A percentile compares a stretch with the other conserved stretches of the same genome.
These are phyloP conservation scores for Alternaria rosae DNA, from an alignment of 2,329 filamentous ascomycete species.

Conservation along the genomic window DNA sequence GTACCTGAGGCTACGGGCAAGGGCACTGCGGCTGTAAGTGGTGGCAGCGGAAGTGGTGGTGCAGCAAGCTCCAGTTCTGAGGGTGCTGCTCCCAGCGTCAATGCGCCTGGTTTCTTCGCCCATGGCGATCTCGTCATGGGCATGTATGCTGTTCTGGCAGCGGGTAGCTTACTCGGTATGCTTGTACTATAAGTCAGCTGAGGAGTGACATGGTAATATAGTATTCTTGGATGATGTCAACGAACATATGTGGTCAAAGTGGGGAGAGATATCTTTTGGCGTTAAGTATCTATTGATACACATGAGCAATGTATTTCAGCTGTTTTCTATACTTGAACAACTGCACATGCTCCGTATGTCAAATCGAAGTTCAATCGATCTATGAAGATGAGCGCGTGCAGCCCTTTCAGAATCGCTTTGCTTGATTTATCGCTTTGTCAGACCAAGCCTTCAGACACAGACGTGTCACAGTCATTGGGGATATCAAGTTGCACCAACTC, in stretches of 20 bases:
- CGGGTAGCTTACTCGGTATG: conserved; percentile 38
- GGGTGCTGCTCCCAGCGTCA: conserved; percentile 31
- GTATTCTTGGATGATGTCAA: not conserved
- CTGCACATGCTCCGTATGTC: not conserved
- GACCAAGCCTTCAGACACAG: not conserved
- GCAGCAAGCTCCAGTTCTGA: conserved; percentile 18
- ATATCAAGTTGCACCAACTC: not conserved
- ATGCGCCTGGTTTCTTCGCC: conserved; percentile 33
- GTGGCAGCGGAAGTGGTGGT: conserved; percentile 1
- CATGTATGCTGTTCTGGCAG: conserved; percentile 29
- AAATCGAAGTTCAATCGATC: not conserved
- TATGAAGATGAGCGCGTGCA: no score
- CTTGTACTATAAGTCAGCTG: conserved; percentile 24
- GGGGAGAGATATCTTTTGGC: not conserved
- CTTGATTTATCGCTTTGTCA: not conserved
- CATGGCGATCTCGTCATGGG: conserved; percentile 32
- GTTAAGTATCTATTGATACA: not conserved
- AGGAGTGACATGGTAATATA: not conserved
- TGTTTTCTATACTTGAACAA: not conserved
- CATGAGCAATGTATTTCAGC: not conserved
- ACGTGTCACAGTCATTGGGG: not conserved
- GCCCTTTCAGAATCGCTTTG: not conserved
- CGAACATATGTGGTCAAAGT: not conserved
- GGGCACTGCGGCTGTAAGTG: conserved; percentile 26
- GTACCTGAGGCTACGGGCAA: conserved; percentile 51